phyloP scores from a whole-genome alignment of 805 yeast genomes.

The Metschnikowia noctiluminum region DNA sequence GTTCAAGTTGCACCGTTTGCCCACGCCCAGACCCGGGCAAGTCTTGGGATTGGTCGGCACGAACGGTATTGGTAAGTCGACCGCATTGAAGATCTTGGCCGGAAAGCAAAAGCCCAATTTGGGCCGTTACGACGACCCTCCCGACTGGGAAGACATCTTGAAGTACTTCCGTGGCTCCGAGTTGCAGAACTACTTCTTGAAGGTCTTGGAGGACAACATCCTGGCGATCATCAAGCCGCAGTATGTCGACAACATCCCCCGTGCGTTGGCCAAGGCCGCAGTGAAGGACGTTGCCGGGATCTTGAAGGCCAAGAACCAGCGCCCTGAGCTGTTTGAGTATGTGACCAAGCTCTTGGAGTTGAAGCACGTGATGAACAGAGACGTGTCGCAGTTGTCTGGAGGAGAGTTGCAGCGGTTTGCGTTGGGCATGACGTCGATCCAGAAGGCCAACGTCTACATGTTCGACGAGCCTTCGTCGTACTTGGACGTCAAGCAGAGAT shows the following conservation, averaged over 20 bases:
- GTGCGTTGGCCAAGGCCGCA: conserved; percentile 87
- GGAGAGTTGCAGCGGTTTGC: conserved; percentile 99
- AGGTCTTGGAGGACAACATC: conserved; percentile 88
- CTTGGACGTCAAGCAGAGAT: conserved; percentile 97
- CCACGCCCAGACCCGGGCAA: conserved; percentile 99
- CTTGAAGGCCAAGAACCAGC: conserved; percentile 72
- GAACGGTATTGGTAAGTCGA: conserved; percentile 98
- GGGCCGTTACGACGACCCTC: conserved; percentile 93
- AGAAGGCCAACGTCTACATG: conserved; percentile 94
- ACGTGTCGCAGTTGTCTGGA: conserved; percentile 87
- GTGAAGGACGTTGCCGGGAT: conserved; percentile 82
- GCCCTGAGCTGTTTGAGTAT: conserved; percentile 61
- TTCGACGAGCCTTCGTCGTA: conserved; percentile 99
- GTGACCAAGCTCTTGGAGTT: conserved; percentile 73
- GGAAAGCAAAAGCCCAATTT: conserved; percentile 97
- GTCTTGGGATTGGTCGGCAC: conserved; percentile 97
- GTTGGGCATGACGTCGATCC: conserved; percentile 95
- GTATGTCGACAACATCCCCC: conserved; percentile 95
- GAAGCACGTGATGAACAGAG: conserved; percentile 75
- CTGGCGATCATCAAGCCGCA: conserved; percentile 98
- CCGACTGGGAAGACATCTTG: conserved; percentile 94
- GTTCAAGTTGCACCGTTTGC: conserved; percentile 93
- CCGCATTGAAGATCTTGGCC: conserved; percentile 93
- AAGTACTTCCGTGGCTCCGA: conserved; percentile 94
- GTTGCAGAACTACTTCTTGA: conserved; percentile 92